Evolutionary conservation across 2,329 filamentous ascomycete genomes (phyloP).

Genomic region (Fragosphaeria purpurea): DNA sequence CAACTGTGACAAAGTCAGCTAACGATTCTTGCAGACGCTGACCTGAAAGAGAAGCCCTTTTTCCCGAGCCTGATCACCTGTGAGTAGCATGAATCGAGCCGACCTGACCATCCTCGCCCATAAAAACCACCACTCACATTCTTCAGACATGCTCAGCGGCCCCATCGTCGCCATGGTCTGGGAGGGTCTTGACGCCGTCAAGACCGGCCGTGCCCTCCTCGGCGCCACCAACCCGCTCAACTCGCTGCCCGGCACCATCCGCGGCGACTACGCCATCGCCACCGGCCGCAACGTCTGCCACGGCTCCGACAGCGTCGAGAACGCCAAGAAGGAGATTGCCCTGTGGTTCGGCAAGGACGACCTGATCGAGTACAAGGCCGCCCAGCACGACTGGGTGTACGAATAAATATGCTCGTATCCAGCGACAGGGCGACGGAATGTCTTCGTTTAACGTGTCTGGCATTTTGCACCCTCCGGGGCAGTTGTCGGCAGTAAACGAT

Average conservation of each 20-base stretch:
- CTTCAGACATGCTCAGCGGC: slow-evolving; percentile 85
- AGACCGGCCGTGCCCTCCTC: slow-evolving; percentile 92
- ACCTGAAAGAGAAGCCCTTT: slow-evolving; percentile 91
- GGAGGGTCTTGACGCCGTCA: slow-evolving; percentile 98
- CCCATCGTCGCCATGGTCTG: slow-evolving; percentile 99
- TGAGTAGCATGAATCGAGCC: slow-evolving; percentile 35
- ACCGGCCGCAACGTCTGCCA: slow-evolving; percentile 99
- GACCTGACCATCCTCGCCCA: slow-evolving; percentile 76
- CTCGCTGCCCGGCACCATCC: slow-evolving; percentile 94
- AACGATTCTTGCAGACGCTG: slow-evolving; percentile 49
- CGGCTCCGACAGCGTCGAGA: slow-evolving; percentile 97
- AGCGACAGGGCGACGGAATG: too few species aligned
- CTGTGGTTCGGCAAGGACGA: slow-evolving; percentile 95
- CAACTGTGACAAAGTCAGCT: neutral
- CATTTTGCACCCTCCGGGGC: too few species aligned
- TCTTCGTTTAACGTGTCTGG: too few species aligned
- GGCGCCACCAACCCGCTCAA: slow-evolving; percentile 98
- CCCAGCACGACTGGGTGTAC: slow-evolving; percentile 91
- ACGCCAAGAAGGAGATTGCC: slow-evolving; percentile 98
- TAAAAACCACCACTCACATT: slow-evolving; percentile 36
- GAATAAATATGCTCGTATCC: slow-evolving; percentile 39
- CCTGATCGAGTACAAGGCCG: slow-evolving; percentile 72
- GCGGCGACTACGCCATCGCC: slow-evolving; percentile 77
- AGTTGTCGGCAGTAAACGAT: too few species aligned
- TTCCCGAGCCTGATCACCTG: slow-evolving; percentile 89